Conservation (phyloP, 768 basidiomycete species). For the Russula foetens region DNA sequence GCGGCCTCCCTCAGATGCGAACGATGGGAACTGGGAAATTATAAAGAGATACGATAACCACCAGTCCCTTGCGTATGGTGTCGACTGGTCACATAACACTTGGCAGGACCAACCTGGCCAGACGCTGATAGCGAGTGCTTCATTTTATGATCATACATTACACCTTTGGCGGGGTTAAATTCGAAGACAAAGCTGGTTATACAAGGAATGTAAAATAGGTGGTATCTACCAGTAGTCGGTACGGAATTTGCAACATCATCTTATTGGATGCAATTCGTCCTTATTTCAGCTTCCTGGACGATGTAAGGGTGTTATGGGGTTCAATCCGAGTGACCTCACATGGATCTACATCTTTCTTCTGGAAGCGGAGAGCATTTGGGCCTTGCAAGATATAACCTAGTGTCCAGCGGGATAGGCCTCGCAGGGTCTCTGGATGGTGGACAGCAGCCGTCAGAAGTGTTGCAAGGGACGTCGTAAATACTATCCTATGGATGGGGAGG, state of each 20-base stretch:
- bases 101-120: conserved; percentile 23
- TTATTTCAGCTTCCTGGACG: background rate
- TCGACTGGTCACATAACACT: conserved; percentile 68
- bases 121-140: conserved; percentile 76
- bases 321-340: conserved; percentile 19
- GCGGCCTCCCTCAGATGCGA: background rate
- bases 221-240: conserved; percentile 1
- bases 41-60: conserved; percentile 65
- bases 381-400: conserved; percentile 59
- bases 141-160: conserved; percentile 89
- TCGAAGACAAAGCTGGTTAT: background rate
- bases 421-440: conserved; percentile 54
- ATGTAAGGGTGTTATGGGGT: conserved; percentile 2
- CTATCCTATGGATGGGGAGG: conserved; percentile 32
- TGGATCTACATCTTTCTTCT: background rate
- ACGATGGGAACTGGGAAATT: conserved; percentile 30
- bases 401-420: conserved; percentile 69
- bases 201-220: background rate
- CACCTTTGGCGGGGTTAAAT: conserved; percentile 68
- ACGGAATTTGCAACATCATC: background rate
- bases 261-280: background rate
- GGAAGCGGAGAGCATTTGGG: conserved; percentile 45
- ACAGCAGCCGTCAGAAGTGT: conserved; percentile 54
- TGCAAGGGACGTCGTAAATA: conserved; percentile 57
- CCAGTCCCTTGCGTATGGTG: conserved; percentile 82